Conservation (phyloP, 1,139 yeast species). For the Candida dubliniensis region DNA sequence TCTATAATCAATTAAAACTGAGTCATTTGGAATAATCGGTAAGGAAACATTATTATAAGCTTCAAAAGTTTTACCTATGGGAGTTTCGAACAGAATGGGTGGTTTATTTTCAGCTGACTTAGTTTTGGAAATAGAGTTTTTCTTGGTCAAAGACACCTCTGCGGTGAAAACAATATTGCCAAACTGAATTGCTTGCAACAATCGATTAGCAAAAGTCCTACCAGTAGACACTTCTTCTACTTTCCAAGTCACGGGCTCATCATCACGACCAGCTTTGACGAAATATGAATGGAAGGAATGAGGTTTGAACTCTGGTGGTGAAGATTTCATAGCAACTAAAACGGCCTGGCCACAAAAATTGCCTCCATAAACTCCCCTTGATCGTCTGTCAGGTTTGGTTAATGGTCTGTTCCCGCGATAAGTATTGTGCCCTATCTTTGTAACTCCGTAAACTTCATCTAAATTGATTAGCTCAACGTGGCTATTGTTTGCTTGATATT, state of each 20-base stretch:
- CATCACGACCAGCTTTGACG: slow-evolving; percentile 38
- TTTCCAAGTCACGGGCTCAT: slow-evolving; percentile 27
- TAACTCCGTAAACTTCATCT: slow-evolving; percentile 23
- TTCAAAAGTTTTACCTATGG: slow-evolving; percentile 31
- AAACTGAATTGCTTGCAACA: slow-evolving; percentile 31
- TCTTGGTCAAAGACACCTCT: slow-evolving; percentile 35
- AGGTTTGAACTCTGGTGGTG: slow-evolving; percentile 35
- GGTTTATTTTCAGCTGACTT: slow-evolving; percentile 15
- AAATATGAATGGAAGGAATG: slow-evolving; percentile 46
- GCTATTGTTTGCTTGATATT: not conserved
- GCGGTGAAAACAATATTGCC: slow-evolving; percentile 31
- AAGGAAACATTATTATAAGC: not conserved
- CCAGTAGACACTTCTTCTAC: slow-evolving; percentile 36
- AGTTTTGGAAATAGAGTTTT: slow-evolving; percentile 23
- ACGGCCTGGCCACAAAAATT: slow-evolving; percentile 43
- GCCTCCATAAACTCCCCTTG: slow-evolving; percentile 46
- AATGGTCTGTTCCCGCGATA: slow-evolving; percentile 33
- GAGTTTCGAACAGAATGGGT: slow-evolving; percentile 37
- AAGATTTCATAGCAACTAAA: slow-evolving; percentile 36
- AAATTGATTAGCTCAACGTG: slow-evolving; percentile 1
- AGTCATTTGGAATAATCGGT: not conserved
- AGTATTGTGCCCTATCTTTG: slow-evolving; percentile 19
- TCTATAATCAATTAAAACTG: slow-evolving; percentile 4
- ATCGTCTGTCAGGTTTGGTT: slow-evolving; percentile 28
- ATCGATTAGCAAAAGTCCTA: slow-evolving; percentile 33